Base-by-base conservation (phyloP, 2,329 filamentous ascomycete genomes). In the Cladorrhinum sp. region DNA sequence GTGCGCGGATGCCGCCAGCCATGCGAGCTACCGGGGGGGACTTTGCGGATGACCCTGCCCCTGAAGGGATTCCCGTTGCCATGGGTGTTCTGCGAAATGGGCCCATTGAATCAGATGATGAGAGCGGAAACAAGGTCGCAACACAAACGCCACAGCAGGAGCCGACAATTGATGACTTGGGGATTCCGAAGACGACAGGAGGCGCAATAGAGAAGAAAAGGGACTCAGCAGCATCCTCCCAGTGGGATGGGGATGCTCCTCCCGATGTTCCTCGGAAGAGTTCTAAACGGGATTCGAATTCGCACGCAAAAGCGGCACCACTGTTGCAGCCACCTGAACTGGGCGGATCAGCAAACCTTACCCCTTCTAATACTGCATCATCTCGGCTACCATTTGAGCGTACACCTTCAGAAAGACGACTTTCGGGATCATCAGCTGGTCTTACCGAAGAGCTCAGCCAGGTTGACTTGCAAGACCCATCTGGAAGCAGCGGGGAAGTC, bases 1-100 rank as follows among this genome's bases (percentile, higher is more conserved):
- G 93, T 72, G 86, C 92, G 7, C 85, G 93, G 59, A 92, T 95
- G 79, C 92, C 92, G 2, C 88, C 90, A 6, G 87, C 88, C 61
- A 89, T 92, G 79, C 83, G 82, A 64, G 76, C 78, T 66, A 79
- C 74, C 70, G 81, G 75, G 26, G 76, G 81, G 9, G 80, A 84
- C 28, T 82, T 86, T 61, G 86, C 84, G 46, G 80, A 88, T 61
- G 89, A 90, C 56, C 83, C 86, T 0, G 91, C 84, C 1, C 85
- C 85, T 0, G 84, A 88, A 67, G 86, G 86, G 1, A 85, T 87
- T 39, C 86, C 86, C 3, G 84, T 88, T 9, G 85, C 85, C 21
- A 86, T 84, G 80, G 82, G 82, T 4, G 82, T 83, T 10, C 67
- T 85, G 64, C 77, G 82, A 21, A 85, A 81, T 65, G 82, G 83